phyloP scores from a whole-genome alignment of 2,329 filamentous ascomycete genomes.

The Pezicula neosporulosa region DNA sequence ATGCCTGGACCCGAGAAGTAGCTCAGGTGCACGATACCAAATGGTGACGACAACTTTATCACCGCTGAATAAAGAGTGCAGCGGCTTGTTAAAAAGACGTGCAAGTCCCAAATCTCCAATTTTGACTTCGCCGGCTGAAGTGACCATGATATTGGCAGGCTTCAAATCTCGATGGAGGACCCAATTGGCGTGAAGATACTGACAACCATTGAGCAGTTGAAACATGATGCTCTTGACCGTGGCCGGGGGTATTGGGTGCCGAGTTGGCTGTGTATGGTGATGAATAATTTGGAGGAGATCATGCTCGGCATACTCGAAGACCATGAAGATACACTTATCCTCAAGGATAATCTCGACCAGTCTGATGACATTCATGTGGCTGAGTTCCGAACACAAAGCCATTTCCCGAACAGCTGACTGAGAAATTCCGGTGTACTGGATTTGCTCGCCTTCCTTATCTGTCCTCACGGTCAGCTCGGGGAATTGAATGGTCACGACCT shows the following conservation, averaged over 20 bases:
- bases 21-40: conserved; percentile 95
- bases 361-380: conserved; percentile 83
- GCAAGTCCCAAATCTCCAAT: conserved; percentile 94
- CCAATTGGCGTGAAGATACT: conserved; percentile 96
- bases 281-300: conserved; percentile 97
- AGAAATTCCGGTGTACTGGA: conserved; percentile 96
- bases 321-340: conserved; percentile 99
- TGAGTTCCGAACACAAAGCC: conserved; percentile 90
- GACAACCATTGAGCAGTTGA: conserved; percentile 89
- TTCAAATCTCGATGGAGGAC: conserved; percentile 96
- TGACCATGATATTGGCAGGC: conserved; percentile 98
- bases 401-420: conserved; percentile 97
- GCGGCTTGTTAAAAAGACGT: conserved; percentile 87
- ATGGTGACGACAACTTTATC: conserved; percentile 99
- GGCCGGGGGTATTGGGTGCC: conserved; percentile 81
- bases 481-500: background rate
- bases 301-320: conserved; percentile 98
- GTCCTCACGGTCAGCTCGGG: background rate
- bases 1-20: conserved; percentile 88
- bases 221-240: conserved; percentile 95
- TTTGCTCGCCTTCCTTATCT: conserved; percentile 92
- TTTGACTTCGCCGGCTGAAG: conserved; percentile 82
- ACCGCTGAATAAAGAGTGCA: conserved; percentile 86
- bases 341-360: conserved; percentile 95
- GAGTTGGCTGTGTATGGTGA: conserved; percentile 83